Percentiles rank a stretch among this genome's conserved stretches.
These are phyloP conservation scores for Acanthamoeba lenticulata DNA, from an alignment of 208 protist species.

Conservation along the genomic window DNA sequence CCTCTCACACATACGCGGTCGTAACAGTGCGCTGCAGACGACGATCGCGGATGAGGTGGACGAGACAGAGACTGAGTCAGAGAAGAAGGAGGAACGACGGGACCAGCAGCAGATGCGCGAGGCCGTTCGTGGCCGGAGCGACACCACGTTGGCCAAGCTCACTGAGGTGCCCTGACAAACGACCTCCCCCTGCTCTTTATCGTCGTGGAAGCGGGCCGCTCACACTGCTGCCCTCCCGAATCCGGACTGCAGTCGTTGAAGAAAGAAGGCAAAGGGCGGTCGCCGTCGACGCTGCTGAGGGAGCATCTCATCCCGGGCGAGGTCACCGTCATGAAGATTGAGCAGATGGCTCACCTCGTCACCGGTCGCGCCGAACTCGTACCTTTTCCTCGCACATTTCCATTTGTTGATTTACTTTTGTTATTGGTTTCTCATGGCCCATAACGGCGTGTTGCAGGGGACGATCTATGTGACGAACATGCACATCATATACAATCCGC, in stretches of 20 bases:
- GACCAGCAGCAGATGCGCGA: not conserved
- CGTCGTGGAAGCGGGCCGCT: not conserved
- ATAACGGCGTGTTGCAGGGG: not conserved
- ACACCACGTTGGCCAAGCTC: not conserved
- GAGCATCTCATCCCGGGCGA: slow-evolving; percentile 37
- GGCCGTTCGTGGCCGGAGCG: not conserved
- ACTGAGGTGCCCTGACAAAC: not conserved
- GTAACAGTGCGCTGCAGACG: not conserved
- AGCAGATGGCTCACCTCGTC: not conserved
- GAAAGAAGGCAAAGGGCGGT: not conserved
- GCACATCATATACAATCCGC: slow-evolving; percentile 56
- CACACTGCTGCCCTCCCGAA: not conserved
- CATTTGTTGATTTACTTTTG: not conserved
- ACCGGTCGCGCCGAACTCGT: slow-evolving; percentile 45
- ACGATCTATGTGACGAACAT: slow-evolving; percentile 43
- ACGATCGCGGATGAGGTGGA: not conserved
- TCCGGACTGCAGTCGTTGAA: not conserved
- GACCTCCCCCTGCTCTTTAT: not conserved
- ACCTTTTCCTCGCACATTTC: not conserved
- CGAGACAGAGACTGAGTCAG: not conserved
- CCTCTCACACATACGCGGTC: not conserved
- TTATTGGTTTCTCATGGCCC: not conserved
- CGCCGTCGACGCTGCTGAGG: not conserved
- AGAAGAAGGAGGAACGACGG: not conserved
- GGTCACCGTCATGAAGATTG: not conserved